These are phyloP conservation scores for Lindgomyces ingoldianus DNA, from an alignment of 495 filamentous ascomycete species.

Conservation along the genomic window DNA sequence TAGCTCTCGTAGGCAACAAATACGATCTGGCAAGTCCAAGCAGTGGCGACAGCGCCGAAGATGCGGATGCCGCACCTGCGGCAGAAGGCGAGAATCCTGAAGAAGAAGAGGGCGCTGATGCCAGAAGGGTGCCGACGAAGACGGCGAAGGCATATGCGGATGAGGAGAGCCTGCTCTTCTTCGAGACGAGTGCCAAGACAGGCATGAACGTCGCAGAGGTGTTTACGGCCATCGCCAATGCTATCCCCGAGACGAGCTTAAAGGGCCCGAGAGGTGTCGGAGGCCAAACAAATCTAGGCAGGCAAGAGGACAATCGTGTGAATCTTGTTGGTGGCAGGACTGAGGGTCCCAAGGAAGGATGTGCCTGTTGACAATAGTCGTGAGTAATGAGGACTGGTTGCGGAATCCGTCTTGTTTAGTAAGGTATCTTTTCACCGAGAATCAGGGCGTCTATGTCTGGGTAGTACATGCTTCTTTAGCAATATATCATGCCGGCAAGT, in stretches of 20 bases:
- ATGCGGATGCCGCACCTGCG: conserved; percentile 36
- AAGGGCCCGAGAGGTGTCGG: conserved; percentile 73
- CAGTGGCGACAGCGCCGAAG: conserved; percentile 43
- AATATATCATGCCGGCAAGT: conserved; percentile 3
- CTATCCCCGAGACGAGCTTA: conserved; percentile 91
- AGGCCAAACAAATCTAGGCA: conserved; percentile 46
- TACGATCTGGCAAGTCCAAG: conserved; percentile 66
- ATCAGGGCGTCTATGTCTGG: not conserved
- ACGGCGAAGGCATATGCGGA: conserved; percentile 94
- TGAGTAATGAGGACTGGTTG: not conserved
- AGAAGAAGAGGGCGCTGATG: conserved; percentile 59
- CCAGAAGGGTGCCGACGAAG: conserved; percentile 78
- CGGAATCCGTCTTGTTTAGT: not conserved
- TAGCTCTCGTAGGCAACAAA: conserved; percentile 97
- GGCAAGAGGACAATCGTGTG: conserved; percentile 66
- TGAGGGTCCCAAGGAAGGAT: conserved; percentile 78
- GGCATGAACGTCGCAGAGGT: conserved; percentile 91
- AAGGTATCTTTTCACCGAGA: not conserved
- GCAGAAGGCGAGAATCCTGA: conserved; percentile 59
- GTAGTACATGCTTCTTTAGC: not conserved
- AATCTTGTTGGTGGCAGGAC: conserved; percentile 64
- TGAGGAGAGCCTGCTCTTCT: conserved; percentile 90
- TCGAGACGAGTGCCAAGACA: conserved; percentile 97
- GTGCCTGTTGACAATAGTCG: conserved; percentile 68
- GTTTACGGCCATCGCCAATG: conserved; percentile 97